Evolutionary conservation across 1,284 basidiomycete species (phyloP), one percentile per base, ranked within the genome.

Genomic region (Ganoderma boninense): DNA sequence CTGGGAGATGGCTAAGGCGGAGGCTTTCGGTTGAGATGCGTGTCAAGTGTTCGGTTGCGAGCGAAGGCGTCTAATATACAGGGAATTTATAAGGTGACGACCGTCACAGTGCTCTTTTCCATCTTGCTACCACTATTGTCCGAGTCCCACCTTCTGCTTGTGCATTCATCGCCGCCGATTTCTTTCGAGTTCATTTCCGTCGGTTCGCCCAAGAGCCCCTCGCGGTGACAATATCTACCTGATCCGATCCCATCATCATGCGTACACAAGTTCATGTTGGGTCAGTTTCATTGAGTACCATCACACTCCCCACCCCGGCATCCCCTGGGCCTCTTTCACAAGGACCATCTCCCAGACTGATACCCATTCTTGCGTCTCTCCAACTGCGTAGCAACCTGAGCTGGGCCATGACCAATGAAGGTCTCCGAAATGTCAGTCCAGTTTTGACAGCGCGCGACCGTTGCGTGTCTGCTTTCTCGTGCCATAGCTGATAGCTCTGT

Each of bases 341-440:
- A n/a, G n/a, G n/a, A 65, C 67, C 71, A 72, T 70, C 63, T 69
- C 71, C 35, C 71, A 72, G 78, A 80, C 81, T 82, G 80, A 82
- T 82, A 67, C 75, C 73, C 70, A 46, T 57, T 66, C 73, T 66
- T 70, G 49, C 10, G 62, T 71, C 72, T n/a, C 65, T n/a, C 70
- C 65, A 64, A 72, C 70, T 69, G 83, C 86, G 82, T 90, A 94
- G 92, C 86, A 94, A 94, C 89, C 87, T 94, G 87, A 94, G 92
- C 87, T 94, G 95, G 95, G 95, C 95, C 90, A 96, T 95, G 82
- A 96, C 90, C 81, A 95, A 97, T 89, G 95, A 96, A 68, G 89
- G 89, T 73, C 88, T 97, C 78, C 90, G 90, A 83, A 84, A 90
- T 87, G 95, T 96, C 87, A 91, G 92, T 94, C 76, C 87, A 84